These are phyloP conservation scores for Strobilomyces echinocephalus DNA, from an alignment of 768 basidiomycete species.

Conservation along the genomic window DNA sequence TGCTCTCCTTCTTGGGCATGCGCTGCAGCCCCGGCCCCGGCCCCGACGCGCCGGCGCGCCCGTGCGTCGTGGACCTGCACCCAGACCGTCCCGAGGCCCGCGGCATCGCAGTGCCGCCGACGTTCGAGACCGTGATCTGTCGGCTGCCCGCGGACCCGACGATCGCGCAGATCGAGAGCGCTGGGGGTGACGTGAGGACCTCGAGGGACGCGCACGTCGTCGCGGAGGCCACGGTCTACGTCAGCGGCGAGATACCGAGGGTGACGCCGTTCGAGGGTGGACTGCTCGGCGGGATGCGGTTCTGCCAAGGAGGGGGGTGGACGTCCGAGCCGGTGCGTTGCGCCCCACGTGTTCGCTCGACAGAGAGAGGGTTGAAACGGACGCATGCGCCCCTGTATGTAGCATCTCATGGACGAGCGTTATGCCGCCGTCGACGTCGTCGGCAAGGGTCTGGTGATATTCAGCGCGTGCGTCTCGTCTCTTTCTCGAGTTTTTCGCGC, in stretches of 20 bases:
- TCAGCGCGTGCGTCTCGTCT: constrained; percentile 85
- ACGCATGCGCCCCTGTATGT: not conserved
- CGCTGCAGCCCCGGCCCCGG: constrained; percentile 32
- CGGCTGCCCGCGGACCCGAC: constrained; percentile 67
- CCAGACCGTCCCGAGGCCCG: constrained; percentile 69
- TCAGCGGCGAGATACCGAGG: constrained; percentile 79
- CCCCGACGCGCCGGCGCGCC: too few relatives aligned
- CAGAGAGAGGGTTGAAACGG: not conserved
- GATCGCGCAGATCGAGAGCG: constrained; percentile 55
- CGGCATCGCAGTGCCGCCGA: constrained; percentile 66
- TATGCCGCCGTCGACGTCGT: constrained; percentile 72
- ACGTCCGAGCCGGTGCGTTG: constrained; percentile 48
- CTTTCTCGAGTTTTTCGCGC: too few relatives aligned
- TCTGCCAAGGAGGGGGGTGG: constrained; percentile 44
- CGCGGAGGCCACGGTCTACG: constrained; percentile 58
- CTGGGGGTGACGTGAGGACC: constrained; percentile 53
- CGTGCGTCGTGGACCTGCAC: constrained; percentile 66
- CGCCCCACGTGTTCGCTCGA: too few relatives aligned
- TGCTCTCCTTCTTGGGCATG: constrained; percentile 57
- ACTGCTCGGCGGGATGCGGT: constrained; percentile 62
- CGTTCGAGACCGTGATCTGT: constrained; percentile 51
- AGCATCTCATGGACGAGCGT: constrained; percentile 82
- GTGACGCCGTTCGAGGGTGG: constrained; percentile 66
- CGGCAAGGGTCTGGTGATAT: constrained; percentile 79
- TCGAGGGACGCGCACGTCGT: constrained; percentile 61